Conservation (phyloP, 257 asterid species). For the Fraxinus pennsylvanica region DNA sequence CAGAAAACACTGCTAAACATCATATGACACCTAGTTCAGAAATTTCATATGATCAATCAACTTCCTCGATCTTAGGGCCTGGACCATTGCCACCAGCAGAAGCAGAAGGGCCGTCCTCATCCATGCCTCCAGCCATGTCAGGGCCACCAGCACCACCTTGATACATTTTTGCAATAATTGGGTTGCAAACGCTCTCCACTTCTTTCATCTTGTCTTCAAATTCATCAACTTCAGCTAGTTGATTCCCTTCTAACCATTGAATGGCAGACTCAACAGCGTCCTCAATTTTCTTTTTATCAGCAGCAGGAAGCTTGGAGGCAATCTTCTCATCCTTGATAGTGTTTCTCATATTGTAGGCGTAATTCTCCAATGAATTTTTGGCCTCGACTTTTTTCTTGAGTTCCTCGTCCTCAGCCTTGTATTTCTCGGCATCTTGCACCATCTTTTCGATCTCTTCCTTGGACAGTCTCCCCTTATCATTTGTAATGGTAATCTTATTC, state of each 20-base stretch:
- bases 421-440: neutral
- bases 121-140: neutral
- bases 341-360: neutral
- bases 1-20: too few species aligned
- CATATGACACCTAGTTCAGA: too few species aligned
- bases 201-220: slow-evolving; percentile 3
- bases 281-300: neutral
- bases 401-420: slow-evolving; percentile 1
- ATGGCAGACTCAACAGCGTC: neutral
- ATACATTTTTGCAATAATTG: neutral
- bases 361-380: neutral
- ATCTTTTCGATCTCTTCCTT: neutral
- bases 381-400: neutral
- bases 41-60: neutral
- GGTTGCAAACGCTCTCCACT: neutral
- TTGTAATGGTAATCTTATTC: neutral
- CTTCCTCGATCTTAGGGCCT: neutral
- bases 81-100: neutral
- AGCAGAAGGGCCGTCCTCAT: neutral
- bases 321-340: neutral
- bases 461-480: neutral
- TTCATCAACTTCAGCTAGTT: neutral
- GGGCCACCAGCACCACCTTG: slow-evolving; percentile 5
- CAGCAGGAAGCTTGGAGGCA: neutral
- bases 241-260: neutral